Evolutionary conservation across 1,139 yeast genomes (phyloP).

Genomic region (Diutina mesorugosa): DNA sequence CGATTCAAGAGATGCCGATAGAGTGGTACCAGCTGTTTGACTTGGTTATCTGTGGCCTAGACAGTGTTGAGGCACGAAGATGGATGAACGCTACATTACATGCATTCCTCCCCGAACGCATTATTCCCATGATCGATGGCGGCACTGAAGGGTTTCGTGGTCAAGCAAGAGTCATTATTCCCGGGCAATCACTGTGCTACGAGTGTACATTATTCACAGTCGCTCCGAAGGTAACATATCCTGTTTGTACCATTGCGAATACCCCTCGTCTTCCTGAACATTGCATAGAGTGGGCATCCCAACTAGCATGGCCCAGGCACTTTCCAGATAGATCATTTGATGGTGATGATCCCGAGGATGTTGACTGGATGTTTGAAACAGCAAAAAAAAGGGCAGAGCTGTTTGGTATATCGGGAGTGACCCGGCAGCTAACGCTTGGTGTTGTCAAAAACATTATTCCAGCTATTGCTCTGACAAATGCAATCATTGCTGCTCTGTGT

Average conservation of each 20-base stretch:
- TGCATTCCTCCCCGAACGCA: conserved; percentile 37
- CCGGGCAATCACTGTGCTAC: conserved; percentile 78
- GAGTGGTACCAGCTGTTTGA: conserved; percentile 60
- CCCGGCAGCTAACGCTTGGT: conserved; percentile 63
- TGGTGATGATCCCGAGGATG: conserved; percentile 57
- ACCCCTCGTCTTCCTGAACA: conserved; percentile 92
- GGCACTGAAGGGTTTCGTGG: conserved; percentile 96
- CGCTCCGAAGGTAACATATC: conserved; percentile 60
- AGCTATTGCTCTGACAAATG: conserved; percentile 89
- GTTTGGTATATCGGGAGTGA: conserved; percentile 64
- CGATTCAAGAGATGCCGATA: conserved; percentile 58
- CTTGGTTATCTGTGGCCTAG: conserved; percentile 77
- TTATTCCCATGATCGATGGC: conserved; percentile 84
- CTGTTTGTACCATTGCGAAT: conserved; percentile 89
- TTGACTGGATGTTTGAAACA: conserved; percentile 47
- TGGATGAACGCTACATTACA: conserved; percentile 80
- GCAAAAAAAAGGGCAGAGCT: conserved; percentile 48
- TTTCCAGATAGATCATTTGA: conserved; percentile 41
- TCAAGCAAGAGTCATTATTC: conserved; percentile 78
- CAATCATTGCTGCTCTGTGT: conserved; percentile 83
- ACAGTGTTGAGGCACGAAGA: conserved; percentile 79
- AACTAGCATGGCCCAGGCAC: conserved; percentile 56
- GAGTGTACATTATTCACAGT: conserved; percentile 81
- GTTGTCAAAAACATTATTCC: conserved; percentile 90
- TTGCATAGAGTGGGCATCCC: conserved; percentile 86